Base-by-base conservation (phyloP, 495 filamentous ascomycete genomes). In the Penicillium steckii region DNA sequence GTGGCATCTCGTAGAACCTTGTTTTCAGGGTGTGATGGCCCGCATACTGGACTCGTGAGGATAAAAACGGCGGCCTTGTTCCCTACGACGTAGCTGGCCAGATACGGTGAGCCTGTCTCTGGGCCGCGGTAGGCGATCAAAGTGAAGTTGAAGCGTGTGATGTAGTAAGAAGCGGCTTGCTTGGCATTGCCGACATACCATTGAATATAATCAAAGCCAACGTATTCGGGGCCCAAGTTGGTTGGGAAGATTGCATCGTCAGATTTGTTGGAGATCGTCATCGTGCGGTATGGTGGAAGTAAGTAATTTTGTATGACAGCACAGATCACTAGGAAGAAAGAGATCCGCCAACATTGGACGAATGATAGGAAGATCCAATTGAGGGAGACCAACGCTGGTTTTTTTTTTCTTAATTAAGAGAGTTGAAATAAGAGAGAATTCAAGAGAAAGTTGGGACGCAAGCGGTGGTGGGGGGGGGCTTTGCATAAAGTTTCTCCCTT, bases 151-250 rank as follows among this genome's bases (percentile, higher is more conserved):
- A 91, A 82, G 53, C 84, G 82, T 5, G 82, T 82, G 60, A 83
- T 82, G 72, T 90, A 93, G 74, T 85, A 93, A 23, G 84, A 78
- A 12, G 89, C 88, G 1, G 86, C 85, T 72, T 92, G 88, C 65
- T 91, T 93, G 46, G 90, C 88, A 65, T 95, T 93, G 47, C 88
- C 88, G 12, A 94, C 90, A 62, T 85, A 94, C 88, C 89, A 93
- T 50, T 83, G 83, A 44, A 91, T 74, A 59, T 93, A 87, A 69
- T 91, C 85, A 57, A 91, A 93, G 60, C 87, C 87, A 30, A 79
- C 76, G 69, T 88, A 90, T 32, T 65, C 64, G 1, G 60, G 65
- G 15, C 63, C 63, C 23, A 66, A 26, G 23, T 55, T 44, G 2
- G 64, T 55, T 12, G 64, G 56, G 38, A 62, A 59, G 42, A 60